Base-by-base conservation (phyloP, 805 yeast genomes). In the Ogataea trehaloabstinens region DNA sequence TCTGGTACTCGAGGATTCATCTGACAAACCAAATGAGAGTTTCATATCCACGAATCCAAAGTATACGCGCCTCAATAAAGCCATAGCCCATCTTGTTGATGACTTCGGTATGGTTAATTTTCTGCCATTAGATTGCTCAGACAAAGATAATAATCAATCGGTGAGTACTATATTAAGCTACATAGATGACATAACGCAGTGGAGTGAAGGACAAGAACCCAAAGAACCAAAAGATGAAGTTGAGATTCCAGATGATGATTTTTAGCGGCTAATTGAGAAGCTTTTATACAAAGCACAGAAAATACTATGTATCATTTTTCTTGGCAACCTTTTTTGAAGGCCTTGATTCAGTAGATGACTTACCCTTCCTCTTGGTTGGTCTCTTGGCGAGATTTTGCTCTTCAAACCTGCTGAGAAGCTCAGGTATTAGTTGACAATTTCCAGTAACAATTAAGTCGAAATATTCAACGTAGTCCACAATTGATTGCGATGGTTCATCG, bases 31-130 rank as follows among this genome's bases (percentile, higher is more conserved):
- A 18, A 17, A 20, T 17, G 61, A 55, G 19, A 56, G 53, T 34
- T 49, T 41, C 19, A 44, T 57, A 7, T 45, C 51, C 10, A 38
- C 49, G 6, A 77, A 75, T 51, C 77, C 78, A 10, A 82, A 74
- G 53, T 91, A 80, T 55, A 74, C 80, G 27, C 77, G 71, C 45
- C 71, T 93, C 43, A 91, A 88, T 59, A 75, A 76, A 50, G 75
- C 90, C 12, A 89, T 93, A 50, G 96, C 97, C 0, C 80, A 84
- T 46, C 68, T 93, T 49, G 95, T 90, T 24, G 98, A 93, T 57
- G 99, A 93, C 55, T 93, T 93, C 60, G 99, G 99, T 5, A 93
- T 93, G 99, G 97, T 93, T 3, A 97, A 93, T 59, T 93, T 89
- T 56, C 66, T 93, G 48, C 98, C 99, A 0, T 70, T 93, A 46